These are phyloP conservation scores for Erythrobasidium hasegawianum DNA, from an alignment of 1,284 basidiomycete genomes.

Conservation along the genomic window DNA sequence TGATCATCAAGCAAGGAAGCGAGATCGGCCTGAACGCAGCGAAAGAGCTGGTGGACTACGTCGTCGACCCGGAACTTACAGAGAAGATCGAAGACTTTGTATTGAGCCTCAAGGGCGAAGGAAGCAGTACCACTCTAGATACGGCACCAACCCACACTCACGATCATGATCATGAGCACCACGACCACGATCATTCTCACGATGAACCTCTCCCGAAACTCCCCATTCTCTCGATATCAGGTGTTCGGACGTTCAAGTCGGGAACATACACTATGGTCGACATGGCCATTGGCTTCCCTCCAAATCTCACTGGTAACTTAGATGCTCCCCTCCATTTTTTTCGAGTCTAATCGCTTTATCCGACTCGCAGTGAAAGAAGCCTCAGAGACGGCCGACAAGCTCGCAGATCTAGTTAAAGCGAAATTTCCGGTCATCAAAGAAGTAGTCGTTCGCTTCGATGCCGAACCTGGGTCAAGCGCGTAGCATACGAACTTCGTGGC, in stretches of 20 bases:
- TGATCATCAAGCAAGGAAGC: slow-evolving; percentile 57
- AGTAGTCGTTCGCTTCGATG: slow-evolving; percentile 32
- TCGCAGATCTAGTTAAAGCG: slow-evolving; percentile 23
- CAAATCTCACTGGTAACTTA: slow-evolving; percentile 6
- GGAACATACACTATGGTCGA: slow-evolving; percentile 29
- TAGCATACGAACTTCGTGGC: neutral
- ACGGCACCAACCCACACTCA: neutral
- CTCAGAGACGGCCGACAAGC: slow-evolving; percentile 29
- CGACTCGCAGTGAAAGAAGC: slow-evolving; percentile 11
- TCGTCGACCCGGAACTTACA: slow-evolving; percentile 30
- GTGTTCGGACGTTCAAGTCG: slow-evolving; percentile 29
- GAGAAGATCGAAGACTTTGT: slow-evolving; percentile 29
- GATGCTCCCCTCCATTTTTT: neutral
- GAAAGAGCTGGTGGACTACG: slow-evolving; percentile 34
- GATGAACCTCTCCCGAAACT: neutral
- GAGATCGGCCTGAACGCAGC: slow-evolving; percentile 33
- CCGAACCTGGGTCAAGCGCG: slow-evolving; percentile 3
- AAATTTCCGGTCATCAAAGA: slow-evolving; percentile 31
- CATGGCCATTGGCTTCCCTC: slow-evolving; percentile 33
- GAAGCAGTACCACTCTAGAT: neutral
- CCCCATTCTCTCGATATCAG: slow-evolving; percentile 22
- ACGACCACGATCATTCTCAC: slow-evolving; percentile 13
- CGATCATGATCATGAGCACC: neutral
- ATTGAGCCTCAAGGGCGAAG: slow-evolving; percentile 14
- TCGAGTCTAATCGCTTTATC: neutral